A percentile compares a stretch with the other conserved stretches of the same genome.
These are phyloP conservation scores for Xylaria telfairii DNA, from an alignment of 495 filamentous ascomycete species.

Conservation along the genomic window DNA sequence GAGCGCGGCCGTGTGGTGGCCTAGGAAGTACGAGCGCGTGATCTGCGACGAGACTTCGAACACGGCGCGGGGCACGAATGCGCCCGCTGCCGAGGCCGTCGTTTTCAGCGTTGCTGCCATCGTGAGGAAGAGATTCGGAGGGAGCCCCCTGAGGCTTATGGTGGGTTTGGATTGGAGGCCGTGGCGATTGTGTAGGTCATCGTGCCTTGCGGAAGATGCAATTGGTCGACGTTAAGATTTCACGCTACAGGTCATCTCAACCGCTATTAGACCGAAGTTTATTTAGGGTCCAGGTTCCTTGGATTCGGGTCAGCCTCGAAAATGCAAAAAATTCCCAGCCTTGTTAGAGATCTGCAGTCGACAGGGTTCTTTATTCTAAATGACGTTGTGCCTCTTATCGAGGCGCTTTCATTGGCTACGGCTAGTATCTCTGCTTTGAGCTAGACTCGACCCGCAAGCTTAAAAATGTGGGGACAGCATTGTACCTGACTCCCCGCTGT, in stretches of 20 bases:
- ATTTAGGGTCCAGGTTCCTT: background rate
- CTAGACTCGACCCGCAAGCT: background rate
- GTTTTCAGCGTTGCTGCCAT: conserved; percentile 17
- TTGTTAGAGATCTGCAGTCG: conserved; percentile 1
- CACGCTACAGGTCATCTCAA: background rate
- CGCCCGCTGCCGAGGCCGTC: conserved; percentile 28
- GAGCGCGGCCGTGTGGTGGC: conserved; percentile 87
- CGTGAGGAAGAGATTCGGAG: background rate
- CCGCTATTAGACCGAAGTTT: background rate
- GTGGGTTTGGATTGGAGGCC: background rate
- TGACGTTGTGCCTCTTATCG: conserved; percentile 3
- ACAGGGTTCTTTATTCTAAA: background rate
- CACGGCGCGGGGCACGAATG: conserved; percentile 73
- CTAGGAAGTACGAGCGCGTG: conserved; percentile 93
- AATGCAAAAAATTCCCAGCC: conserved; percentile 9
- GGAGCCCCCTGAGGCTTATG: background rate
- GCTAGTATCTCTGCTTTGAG: background rate
- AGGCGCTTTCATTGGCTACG: background rate
- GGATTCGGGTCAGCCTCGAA: background rate
- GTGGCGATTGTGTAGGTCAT: background rate
- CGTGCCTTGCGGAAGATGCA: background rate
- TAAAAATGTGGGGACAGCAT: background rate
- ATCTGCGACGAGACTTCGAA: conserved; percentile 71
- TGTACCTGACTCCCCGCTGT: background rate
- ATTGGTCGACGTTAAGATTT: background rate